These are phyloP conservation scores for Crithidia fasciculata DNA, from an alignment of 208 protist genomes.

Conservation along the genomic window DNA sequence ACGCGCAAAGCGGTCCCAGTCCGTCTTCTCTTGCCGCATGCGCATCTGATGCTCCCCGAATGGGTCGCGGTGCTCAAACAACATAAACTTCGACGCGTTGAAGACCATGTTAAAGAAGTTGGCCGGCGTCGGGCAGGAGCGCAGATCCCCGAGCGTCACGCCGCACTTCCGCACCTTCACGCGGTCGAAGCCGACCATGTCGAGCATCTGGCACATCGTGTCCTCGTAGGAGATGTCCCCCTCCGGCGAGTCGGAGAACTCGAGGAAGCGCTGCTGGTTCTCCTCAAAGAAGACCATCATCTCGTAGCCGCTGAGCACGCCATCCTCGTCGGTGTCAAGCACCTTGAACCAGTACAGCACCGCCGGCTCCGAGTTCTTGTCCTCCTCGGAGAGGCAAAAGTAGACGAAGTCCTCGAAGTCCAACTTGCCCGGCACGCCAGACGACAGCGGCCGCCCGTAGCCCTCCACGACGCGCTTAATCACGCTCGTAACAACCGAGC, in stretches of 20 bases:
- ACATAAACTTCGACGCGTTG: slow-evolving; percentile 95
- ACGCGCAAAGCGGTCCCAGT: slow-evolving; percentile 95
- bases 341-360: slow-evolving; percentile 97
- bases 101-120: slow-evolving; percentile 97
- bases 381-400: slow-evolving; percentile 97
- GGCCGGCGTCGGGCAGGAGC: slow-evolving; percentile 78
- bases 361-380: slow-evolving; percentile 92
- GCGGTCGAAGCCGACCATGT: slow-evolving; percentile 89
- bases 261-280: slow-evolving; percentile 90
- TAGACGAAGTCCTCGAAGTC: slow-evolving; percentile 96
- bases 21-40: slow-evolving; percentile 73
- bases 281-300: slow-evolving; percentile 93
- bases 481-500: slow-evolving; percentile 67
- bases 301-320: slow-evolving; percentile 94
- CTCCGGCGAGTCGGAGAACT: slow-evolving; percentile 64
- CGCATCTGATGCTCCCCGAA: slow-evolving; percentile 82
- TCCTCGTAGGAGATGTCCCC: slow-evolving; percentile 79
- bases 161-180: slow-evolving; percentile 46
- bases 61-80: slow-evolving; percentile 93
- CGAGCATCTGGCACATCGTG: slow-evolving; percentile 95
- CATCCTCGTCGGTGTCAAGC: slow-evolving; percentile 94
- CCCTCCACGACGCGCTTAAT: slow-evolving; percentile 86
- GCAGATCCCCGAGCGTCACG: slow-evolving; percentile 92
- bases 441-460: slow-evolving; percentile 64
- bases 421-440: slow-evolving; percentile 60